These are phyloP conservation scores for Suillus hirtellus DNA, from an alignment of 768 basidiomycete genomes.

Conservation along the genomic window DNA sequence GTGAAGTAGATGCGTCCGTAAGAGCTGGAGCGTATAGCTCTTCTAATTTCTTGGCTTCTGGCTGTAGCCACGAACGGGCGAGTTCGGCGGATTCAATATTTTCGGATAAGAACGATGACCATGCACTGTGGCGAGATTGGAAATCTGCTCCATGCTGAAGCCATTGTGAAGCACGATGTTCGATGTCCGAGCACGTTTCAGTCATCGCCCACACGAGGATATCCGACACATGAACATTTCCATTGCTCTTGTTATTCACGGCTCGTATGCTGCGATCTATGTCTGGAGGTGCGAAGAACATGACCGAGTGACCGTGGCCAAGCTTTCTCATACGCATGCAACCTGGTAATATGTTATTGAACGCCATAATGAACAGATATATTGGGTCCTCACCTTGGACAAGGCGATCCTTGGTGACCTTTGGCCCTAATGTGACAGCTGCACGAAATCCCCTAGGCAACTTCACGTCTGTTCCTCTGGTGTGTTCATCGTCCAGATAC, in stretches of 20 bases:
- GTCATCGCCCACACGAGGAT: constrained; percentile 47
- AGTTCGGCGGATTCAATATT: constrained; percentile 8
- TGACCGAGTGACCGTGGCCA: constrained; percentile 46
- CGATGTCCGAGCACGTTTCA: constrained; percentile 43
- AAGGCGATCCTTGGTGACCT: constrained; percentile 52
- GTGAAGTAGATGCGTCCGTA: constrained; percentile 10
- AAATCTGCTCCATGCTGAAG: constrained; percentile 42
- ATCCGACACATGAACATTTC: constrained; percentile 28
- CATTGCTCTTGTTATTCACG: constrained; percentile 17
- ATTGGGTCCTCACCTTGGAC: constrained; percentile 42
- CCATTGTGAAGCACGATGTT: constrained; percentile 42
- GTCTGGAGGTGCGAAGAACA: constrained; percentile 50
- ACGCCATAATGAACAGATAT: neutral
- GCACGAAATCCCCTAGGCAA: constrained; percentile 43
- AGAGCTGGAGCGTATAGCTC: constrained; percentile 31
- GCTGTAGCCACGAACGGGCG: constrained; percentile 38
- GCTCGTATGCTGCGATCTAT: constrained; percentile 40
- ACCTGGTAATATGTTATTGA: constrained; percentile 31
- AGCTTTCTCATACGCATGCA: constrained; percentile 58
- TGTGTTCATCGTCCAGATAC: constrained; percentile 56
- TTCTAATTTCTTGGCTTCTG: constrained; percentile 38
- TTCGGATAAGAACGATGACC: constrained; percentile 17
- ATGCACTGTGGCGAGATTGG: constrained; percentile 24
- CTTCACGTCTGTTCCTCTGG: constrained; percentile 50
- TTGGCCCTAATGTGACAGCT: constrained; percentile 51